phyloP scores from a whole-genome alignment of 495 filamentous ascomycete species.

The Aspergillus baeticus region DNA sequence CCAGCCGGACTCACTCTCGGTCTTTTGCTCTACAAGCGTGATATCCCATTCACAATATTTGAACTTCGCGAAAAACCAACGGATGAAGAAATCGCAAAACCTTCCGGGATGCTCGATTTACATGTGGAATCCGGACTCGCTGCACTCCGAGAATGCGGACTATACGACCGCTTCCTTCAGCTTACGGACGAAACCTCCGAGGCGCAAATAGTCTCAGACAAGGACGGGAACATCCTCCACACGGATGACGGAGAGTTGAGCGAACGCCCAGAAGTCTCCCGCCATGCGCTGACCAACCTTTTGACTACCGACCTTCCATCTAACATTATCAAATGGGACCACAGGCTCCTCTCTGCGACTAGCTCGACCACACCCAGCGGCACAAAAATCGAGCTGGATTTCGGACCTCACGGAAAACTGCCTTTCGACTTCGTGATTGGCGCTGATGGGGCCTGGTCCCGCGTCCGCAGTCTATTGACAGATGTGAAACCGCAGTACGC shows the following conservation, averaged over 20 bases:
- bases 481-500: constrained; percentile 48
- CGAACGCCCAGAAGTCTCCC: constrained; percentile 49
- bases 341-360: constrained; percentile 29
- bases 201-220: constrained; percentile 31
- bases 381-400: constrained; percentile 12
- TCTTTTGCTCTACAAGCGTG: constrained; percentile 48
- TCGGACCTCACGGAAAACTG: neutral
- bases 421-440: constrained; percentile 58
- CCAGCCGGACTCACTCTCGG: constrained; percentile 58
- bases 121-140: constrained; percentile 50
- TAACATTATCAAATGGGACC: constrained; percentile 45
- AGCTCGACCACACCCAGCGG: neutral
- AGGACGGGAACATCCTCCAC: constrained; percentile 39
- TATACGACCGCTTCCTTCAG: constrained; percentile 46
- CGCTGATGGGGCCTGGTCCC: constrained; percentile 63
- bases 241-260: constrained; percentile 16
- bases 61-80: constrained; percentile 46
- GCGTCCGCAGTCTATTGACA: constrained; percentile 48
- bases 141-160: constrained; percentile 50
- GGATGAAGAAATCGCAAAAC: constrained; percentile 5
- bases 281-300: constrained; percentile 35
- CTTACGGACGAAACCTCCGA: constrained; percentile 34
- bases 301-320: constrained; percentile 35
- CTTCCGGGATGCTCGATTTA: constrained; percentile 52
- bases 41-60: constrained; percentile 50